Evolutionary conservation across 129 eudicot genomes (phyloP), one percentile per base, ranked within the genome.

Genomic region (Chrysanthemum makinoi): DNA sequence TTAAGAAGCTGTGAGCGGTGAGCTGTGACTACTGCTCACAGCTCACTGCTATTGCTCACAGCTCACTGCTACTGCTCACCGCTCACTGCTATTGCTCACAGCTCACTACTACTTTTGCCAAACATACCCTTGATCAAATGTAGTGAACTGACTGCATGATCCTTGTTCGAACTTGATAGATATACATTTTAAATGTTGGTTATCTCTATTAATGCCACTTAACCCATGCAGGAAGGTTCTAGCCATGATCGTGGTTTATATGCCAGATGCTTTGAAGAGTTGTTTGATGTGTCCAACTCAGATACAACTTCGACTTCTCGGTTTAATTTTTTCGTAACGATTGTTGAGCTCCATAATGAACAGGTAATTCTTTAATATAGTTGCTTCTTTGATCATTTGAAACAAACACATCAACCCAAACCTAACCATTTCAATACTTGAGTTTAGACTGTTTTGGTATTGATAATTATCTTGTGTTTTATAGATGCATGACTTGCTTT

Each of bases 171-270:
- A 47, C 5, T 53, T 20, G 17, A 74, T 28, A 18, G 44, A 44
- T 10, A 10, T 70, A 22, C 24, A 39, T 71, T 20, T 65, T 58
- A 66, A 59, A 10, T 67, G 15, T 58, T 73, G 19, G 64, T 30
- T 46, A 47, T 43, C 4, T 14, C 28, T 47, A 22, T 43, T 44
- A 44, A 59, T 75, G 66, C 51, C 43, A 76, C 65, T 57, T 55
- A 24, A 51, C 24, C 49, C 35, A 20, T 79, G 77, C 96, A 93
- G 98, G 99, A 95, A 95, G 99, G 99, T 73, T 88, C 96, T 77
- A 88, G 88, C 83, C 97, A 95, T 81, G 97, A 95, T 67, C 97
- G 99, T 71, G 99, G 99, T 81, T 74, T 95, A 65, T 90, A 90
- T 78, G 89, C 85, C 52, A 93, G 99, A 69, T 87, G 97, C 71